Evolutionary conservation across 2,329 filamentous ascomycete species (phyloP).

Genomic region (Dryadomyces quercus-mongolicae): DNA sequence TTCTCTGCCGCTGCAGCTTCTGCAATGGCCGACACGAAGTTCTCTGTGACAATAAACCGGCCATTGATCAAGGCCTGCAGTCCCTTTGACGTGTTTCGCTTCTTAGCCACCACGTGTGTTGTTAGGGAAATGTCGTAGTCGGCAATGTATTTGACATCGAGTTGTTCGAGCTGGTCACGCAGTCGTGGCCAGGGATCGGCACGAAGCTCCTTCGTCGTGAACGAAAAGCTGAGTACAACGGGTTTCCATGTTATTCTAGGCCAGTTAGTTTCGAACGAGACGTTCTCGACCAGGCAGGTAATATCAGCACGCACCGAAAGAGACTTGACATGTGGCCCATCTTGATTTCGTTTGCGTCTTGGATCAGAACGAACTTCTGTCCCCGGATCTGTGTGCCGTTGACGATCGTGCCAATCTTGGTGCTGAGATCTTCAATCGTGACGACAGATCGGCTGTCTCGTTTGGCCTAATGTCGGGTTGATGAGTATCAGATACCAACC

Average conservation of each 20-base stretch:
- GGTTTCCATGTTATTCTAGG: slow-evolving; percentile 68
- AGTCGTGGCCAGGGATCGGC: slow-evolving; percentile 51
- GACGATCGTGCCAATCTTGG: slow-evolving; percentile 71
- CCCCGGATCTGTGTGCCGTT: slow-evolving; percentile 62
- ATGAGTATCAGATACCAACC: slow-evolving; percentile 5
- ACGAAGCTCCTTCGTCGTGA: slow-evolving; percentile 58
- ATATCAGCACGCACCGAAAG: slow-evolving; percentile 35
- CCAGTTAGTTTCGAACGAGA: not conserved
- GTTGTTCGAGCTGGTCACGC: slow-evolving; percentile 56
- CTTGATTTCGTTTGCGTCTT: slow-evolving; percentile 50
- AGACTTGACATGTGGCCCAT: slow-evolving; percentile 58
- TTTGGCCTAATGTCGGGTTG: slow-evolving; percentile 35
- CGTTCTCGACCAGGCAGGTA: not conserved
- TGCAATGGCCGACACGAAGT: slow-evolving; percentile 62
- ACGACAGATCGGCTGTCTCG: slow-evolving; percentile 53
- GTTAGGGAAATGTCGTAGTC: slow-evolving; percentile 61
- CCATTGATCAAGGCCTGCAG: slow-evolving; percentile 78
- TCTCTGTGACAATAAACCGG: slow-evolving; percentile 60
- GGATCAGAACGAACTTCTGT: slow-evolving; percentile 41
- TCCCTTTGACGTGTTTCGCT: slow-evolving; percentile 79
- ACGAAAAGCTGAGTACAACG: slow-evolving; percentile 70
- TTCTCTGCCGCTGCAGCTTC: slow-evolving; percentile 41
- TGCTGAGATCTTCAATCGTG: slow-evolving; percentile 66
- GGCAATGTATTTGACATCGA: slow-evolving; percentile 77
- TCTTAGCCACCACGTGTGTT: slow-evolving; percentile 80